Evolutionary conservation across 495 filamentous ascomycete species (phyloP).

Genomic region (Talaromyces proteolyticus): DNA sequence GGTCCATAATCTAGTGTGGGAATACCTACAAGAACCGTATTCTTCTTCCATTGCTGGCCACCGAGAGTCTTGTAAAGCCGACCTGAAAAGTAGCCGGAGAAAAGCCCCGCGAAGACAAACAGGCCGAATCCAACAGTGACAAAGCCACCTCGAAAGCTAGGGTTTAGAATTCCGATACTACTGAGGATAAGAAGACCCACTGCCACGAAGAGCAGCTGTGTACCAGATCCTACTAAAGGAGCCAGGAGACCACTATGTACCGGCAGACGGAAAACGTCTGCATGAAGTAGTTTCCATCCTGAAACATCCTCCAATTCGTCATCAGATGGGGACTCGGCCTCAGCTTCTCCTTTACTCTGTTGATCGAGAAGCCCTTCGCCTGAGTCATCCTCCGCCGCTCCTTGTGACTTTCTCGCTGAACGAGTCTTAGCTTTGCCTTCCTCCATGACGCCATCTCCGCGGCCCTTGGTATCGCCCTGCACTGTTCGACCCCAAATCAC

Average conservation of each 20-base stretch:
- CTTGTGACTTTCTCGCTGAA: slow-evolving; percentile 36
- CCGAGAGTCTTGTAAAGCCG: slow-evolving; percentile 85
- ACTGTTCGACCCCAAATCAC: slow-evolving; percentile 84
- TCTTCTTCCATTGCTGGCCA: slow-evolving; percentile 72
- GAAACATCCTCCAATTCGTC: slow-evolving; percentile 85
- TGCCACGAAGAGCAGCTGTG: slow-evolving; percentile 85
- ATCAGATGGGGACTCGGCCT: slow-evolving; percentile 61
- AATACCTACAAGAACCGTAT: slow-evolving; percentile 57
- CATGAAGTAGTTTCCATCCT: slow-evolving; percentile 93
- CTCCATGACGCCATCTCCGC: slow-evolving; percentile 58
- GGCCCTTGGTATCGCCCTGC: slow-evolving; percentile 70
- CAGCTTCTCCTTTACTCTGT: slow-evolving; percentile 49
- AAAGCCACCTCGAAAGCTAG: slow-evolving; percentile 88
- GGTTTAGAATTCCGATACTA: slow-evolving; percentile 80
- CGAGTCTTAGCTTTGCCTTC: slow-evolving; percentile 60
- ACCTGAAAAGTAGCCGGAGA: slow-evolving; percentile 90
- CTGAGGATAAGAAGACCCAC: slow-evolving; percentile 72
- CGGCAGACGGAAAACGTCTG: slow-evolving; percentile 85
- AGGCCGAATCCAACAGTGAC: slow-evolving; percentile 82
- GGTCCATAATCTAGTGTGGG: not conserved
- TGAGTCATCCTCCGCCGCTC: slow-evolving; percentile 45
- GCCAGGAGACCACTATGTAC: slow-evolving; percentile 71
- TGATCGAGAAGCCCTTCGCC: slow-evolving; percentile 60
- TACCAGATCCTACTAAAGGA: slow-evolving; percentile 81
- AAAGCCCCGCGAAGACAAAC: slow-evolving; percentile 81